Evolutionary conservation across 495 filamentous ascomycete genomes (phyloP), one percentile per base, ranked within the genome.

Genomic region (Aspergillus panamensis): DNA sequence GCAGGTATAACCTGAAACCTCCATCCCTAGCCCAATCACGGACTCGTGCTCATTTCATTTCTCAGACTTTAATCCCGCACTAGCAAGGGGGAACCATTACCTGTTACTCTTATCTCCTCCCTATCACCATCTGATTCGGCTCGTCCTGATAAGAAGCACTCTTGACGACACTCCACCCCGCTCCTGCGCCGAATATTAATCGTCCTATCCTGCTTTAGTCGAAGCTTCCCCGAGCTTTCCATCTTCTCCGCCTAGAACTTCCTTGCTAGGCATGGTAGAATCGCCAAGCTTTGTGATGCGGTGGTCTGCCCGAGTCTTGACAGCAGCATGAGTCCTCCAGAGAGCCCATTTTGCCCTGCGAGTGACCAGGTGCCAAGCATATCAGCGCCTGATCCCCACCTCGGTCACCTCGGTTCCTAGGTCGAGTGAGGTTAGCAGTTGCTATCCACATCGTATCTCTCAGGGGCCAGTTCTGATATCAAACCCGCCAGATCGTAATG

Each of bases 231-330:
- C 49, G 16, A 56, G 32, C 32, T 13, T 37, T 21, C 25, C 43
- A 51, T 48, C 50, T 53, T 19, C 39, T 48, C 66, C 70, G 73
- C 71, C 49, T 71, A 53, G 30, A 73, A 58, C 57, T 75, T 59
- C 71, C 73, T 53, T 65, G 39, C 48, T 68, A 55, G 64, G 71
- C 59, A 62, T 71, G 55, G 49, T 54, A 48, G 49, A 37, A 1
- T 48, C 52, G 63, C 63, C 66, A 68, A 66, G 65, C 55, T 65
- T 62, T 52, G 32, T 32, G 16, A 9, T 45, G 19, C 20, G 42
- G 42, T 9, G 17, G n/a, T 45, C 42, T 45, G 16, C 42, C 17
- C 14, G 50, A 29, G 29, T 29, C n/a, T 62, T 52, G 59, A 32
- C 53, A 40, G 50, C 51, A 40, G 52, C 40, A 44, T 44, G 53